Percentiles rank a stretch among this genome's conserved stretches.
Conservation (phyloP, 1,284 basidiomycete species). For the Anthracocystis setariae region DNA sequence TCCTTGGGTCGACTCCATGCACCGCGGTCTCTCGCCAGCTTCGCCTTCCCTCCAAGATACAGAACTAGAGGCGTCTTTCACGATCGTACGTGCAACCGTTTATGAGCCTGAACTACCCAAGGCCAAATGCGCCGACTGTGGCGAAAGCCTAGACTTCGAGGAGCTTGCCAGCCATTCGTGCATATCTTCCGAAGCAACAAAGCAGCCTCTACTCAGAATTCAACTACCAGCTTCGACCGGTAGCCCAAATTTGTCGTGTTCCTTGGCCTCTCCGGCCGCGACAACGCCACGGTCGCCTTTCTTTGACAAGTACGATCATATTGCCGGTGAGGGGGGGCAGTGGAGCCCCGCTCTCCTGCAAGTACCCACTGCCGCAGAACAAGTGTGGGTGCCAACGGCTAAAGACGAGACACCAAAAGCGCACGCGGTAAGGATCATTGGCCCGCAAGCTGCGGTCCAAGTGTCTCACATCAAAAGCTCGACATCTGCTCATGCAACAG, state of each 20-base stretch:
- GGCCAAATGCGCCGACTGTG: conserved; percentile 60
- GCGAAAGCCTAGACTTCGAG: conserved; percentile 50
- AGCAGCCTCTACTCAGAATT: conserved; percentile 30
- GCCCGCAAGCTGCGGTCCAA: conserved; percentile 25
- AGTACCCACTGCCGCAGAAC: not conserved
- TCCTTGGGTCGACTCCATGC: conserved; percentile 2
- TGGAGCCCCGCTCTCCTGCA: conserved; percentile 31
- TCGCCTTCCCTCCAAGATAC: conserved; percentile 11
- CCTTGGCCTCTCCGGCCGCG: conserved; percentile 13
- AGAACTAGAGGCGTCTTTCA: conserved; percentile 12
- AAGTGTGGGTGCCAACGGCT: not conserved
- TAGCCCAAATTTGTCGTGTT: conserved; percentile 16
- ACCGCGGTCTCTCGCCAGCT: conserved; percentile 13
- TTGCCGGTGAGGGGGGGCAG: conserved; percentile 25
- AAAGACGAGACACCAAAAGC: conserved; percentile 39
- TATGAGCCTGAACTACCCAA: conserved; percentile 47
- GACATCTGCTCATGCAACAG: not conserved
- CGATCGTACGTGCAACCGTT: conserved; percentile 41
- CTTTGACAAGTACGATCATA: conserved; percentile 45
- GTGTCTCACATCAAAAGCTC: conserved; percentile 17
- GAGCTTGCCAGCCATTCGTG: conserved; percentile 53
- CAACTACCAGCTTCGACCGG: conserved; percentile 22
- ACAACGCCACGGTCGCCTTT: conserved; percentile 43
- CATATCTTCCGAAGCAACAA: conserved; percentile 11
- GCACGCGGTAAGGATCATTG: conserved; percentile 30